A percentile compares a stretch with the other conserved stretches of the same genome.
Evolutionary conservation across 306 rosid genomes (phyloP).

Genomic region (Lathyrus aphaca): DNA sequence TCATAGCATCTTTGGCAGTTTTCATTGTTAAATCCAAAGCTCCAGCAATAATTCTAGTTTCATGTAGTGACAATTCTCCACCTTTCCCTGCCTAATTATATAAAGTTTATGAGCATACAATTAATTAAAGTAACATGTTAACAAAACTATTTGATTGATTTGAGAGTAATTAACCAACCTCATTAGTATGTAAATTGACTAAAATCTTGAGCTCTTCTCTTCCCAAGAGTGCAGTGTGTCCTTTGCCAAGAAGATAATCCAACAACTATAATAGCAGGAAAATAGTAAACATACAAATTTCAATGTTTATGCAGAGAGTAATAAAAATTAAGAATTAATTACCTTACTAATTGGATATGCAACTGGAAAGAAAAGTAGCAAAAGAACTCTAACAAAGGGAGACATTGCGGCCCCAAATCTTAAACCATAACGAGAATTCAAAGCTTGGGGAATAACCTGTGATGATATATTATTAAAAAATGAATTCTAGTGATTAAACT

Average conservation of each 20-base stretch:
- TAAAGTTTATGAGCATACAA: constrained; percentile 16
- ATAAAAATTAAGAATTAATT: not conserved
- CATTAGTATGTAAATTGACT: constrained; percentile 44
- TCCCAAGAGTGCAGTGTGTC: constrained; percentile 47
- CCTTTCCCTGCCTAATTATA: constrained; percentile 49
- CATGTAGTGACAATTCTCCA: constrained; percentile 52
- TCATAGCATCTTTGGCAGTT: constrained; percentile 81
- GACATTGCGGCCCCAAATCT: constrained; percentile 42
- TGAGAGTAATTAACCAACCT: constrained; percentile 42
- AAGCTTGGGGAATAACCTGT: constrained; percentile 48
- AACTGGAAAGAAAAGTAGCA: constrained; percentile 59
- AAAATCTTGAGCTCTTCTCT: constrained; percentile 42
- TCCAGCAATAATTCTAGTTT: constrained; percentile 68
- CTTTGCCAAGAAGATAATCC: constrained; percentile 49
- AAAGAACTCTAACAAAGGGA: constrained; percentile 46
- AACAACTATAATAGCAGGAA: constrained; percentile 36
- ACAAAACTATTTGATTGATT: constrained; percentile 14
- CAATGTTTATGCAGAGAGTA: not conserved
- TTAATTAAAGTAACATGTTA: not conserved
- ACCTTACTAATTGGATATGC: constrained; percentile 78
- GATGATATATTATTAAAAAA: not conserved
- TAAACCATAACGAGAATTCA: constrained; percentile 47
- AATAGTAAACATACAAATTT: constrained; percentile 13
- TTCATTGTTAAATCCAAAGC: constrained; percentile 70
- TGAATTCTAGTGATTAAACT: too few species aligned